Evolutionary conservation across 2,329 filamentous ascomycete species (phyloP).

Genomic region (Talaromyces sp.): DNA sequence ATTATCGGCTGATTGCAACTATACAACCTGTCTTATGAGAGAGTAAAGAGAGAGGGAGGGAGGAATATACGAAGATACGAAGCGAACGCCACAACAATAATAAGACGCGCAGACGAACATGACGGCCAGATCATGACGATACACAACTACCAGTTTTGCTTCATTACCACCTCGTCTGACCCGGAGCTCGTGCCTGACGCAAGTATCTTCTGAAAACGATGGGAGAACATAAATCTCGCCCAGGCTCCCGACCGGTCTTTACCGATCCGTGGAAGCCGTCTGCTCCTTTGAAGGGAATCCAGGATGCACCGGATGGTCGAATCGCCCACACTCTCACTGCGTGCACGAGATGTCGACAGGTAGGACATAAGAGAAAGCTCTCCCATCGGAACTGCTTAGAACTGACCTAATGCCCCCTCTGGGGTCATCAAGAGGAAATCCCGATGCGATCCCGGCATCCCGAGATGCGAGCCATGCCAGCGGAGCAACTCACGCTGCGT

Average conservation of each 20-base stretch:
- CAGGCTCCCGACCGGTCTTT: slow-evolving; percentile 17
- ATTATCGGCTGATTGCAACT: neutral
- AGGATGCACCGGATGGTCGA: slow-evolving; percentile 31
- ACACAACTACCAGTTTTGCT: neutral
- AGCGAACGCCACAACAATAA: neutral
- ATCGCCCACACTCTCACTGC: slow-evolving; percentile 45
- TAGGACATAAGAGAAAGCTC: slow-evolving; percentile 19
- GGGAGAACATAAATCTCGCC: slow-evolving; percentile 15
- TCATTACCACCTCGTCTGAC: neutral
- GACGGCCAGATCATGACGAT: slow-evolving; percentile 4
- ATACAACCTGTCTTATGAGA: neutral
- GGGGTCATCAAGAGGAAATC: slow-evolving; percentile 74
- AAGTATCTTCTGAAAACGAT: slow-evolving; percentile 11
- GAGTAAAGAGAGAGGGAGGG: neutral
- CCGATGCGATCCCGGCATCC: slow-evolving; percentile 86
- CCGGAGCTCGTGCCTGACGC: neutral
- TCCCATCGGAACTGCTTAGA: neutral
- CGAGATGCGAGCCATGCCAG: slow-evolving; percentile 87
- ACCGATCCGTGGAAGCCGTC: slow-evolving; percentile 20
- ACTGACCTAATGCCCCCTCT: slow-evolving; percentile 6
- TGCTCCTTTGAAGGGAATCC: slow-evolving; percentile 22
- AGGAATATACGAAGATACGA: neutral
- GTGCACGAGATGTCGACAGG: slow-evolving; percentile 46
- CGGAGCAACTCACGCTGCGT: slow-evolving; percentile 87
- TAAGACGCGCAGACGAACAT: neutral